Evolutionary conservation across 139 green algal genomes (phyloP), one percentile per base, ranked within the genome.

Genomic region (Cymbomonas tetramitiformis): DNA sequence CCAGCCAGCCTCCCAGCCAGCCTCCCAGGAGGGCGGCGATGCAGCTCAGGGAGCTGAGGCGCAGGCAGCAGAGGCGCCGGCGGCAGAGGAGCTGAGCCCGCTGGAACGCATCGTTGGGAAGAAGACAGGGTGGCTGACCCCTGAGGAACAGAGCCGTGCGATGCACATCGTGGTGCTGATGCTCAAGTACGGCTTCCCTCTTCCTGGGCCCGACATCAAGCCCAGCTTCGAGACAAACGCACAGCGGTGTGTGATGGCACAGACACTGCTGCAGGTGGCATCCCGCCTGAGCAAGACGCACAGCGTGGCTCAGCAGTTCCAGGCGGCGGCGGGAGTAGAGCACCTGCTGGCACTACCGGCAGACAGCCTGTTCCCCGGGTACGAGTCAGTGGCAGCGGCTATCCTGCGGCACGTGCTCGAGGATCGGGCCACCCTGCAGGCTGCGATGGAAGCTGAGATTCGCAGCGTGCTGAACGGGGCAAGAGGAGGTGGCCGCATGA

Each of bases 391-490:
- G 33, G 75, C 87, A 18, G 58, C 77, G 0, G 56, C 80, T 3
- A 70, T 96, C 9, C 60, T 96, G 38, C 73, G 83, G 1, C 79
- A 96, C 58, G 62, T 95, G 36, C 57, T 95, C 57, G 87, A 96
- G 64, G 88, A 96, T 64, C 75, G 76, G 1, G 55, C 60, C 30
- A 93, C 86, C 5, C 75, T 96, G 61, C 80, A 87, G 62, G 44
- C 63, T 0, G 85, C 79, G 47, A 95, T 96, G 88, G 88, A 96
- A 66, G 56, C 73, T 0, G 86, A 96, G 68, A 84, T 96, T 30
- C 69, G 73, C 12, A 75, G 68, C 61, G 66, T 63, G 34, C 67
- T 94, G 30, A 47, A 62, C 31, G 47, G 10, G 19, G 34, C 46
- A 19, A 33, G 33, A 32, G 15, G 62, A 62, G 57, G 39, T 38